Conservation (phyloP, 2,329 filamentous ascomycete species). For the Pseudogymnoascus sp. region DNA sequence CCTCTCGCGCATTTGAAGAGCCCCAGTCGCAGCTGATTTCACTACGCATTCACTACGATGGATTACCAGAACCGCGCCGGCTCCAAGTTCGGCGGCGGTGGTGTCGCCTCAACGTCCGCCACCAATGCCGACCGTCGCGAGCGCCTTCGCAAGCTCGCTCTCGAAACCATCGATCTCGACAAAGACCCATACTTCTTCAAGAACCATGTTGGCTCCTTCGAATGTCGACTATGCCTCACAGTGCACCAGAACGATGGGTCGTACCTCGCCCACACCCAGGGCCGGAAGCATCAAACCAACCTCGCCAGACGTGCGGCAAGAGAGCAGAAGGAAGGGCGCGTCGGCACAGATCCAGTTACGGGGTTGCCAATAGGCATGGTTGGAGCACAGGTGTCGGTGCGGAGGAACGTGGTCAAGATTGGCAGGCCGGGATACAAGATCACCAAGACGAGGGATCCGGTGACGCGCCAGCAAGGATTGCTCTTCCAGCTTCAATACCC, state of each 20-base stretch:
- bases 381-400: constrained; percentile 54
- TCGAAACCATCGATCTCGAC: constrained; percentile 97
- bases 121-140: constrained; percentile 97
- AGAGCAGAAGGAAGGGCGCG: constrained; percentile 81
- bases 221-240: constrained; percentile 92
- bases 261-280: constrained; percentile 96
- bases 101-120: constrained; percentile 85
- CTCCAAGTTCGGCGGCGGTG: constrained; percentile 95
- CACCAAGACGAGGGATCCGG: constrained; percentile 85
- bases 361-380: constrained; percentile 68
- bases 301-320: constrained; percentile 90
- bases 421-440: constrained; percentile 96
- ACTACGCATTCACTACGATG: constrained; percentile 36
- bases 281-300: constrained; percentile 98
- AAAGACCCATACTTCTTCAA: constrained; percentile 99
- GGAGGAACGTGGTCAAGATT: constrained; percentile 86
- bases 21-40: background rate
- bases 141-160: constrained; percentile 91
- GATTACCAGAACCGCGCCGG: constrained; percentile 86
- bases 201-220: constrained; percentile 96
- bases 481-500: constrained; percentile 97
- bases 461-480: constrained; percentile 80
- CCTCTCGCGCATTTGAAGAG: background rate
- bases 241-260: constrained; percentile 99
- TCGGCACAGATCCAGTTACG: constrained; percentile 56